Base-by-base conservation (phyloP, 345 rosid species). In the Geranium brycei region DNA sequence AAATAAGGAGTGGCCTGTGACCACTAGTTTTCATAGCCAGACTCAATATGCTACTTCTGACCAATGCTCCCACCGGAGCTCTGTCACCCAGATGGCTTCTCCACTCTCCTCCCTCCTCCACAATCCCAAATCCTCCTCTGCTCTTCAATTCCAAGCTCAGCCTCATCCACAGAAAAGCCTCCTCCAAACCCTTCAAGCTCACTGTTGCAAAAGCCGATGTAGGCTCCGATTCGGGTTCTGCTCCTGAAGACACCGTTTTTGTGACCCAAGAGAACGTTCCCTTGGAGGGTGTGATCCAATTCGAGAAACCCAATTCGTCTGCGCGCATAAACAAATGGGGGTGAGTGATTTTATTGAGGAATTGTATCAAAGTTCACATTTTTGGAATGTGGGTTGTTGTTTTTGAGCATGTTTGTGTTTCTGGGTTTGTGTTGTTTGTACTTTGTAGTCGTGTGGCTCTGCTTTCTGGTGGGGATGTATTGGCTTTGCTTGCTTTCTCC, bases 391-490 rank as follows among this genome's bases (percentile, higher is more conserved):
- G 32, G 16, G 19, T 0, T 30, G 28, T 51, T 32, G 10, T 17
- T 17, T 30, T 19, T 11, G 28, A 51, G 23, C 31, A 17, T 28
- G 14, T 35, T 35, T 17, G 14, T 16, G 15, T 61, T 35, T 31
- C 19, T 35, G 1, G 16, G 17, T 19, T n/a, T n/a, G 3, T 35
- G 17, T 15, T 10, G 35, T n/a, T 28, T 30, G 51, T 47, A 63
- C 1, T 51, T 60, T 61, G 53, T 79, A 89, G 98, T 17, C 91
- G 90, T 17, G 82, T 87, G 62, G 87, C 84, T 51, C 65, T 92
- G 76, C 85, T 92, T 71, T 79, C 96, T 68, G 98, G 95, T 60
- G 98, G 95, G 35, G 98, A 89, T 75, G 96, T 87, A 6, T 71
- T 84, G 69, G 95, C 95, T 58, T 64, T 92, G 76, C 75, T 92